These are phyloP conservation scores for Citropsis articulata DNA, from an alignment of 345 rosid genomes.

Conservation along the genomic window DNA sequence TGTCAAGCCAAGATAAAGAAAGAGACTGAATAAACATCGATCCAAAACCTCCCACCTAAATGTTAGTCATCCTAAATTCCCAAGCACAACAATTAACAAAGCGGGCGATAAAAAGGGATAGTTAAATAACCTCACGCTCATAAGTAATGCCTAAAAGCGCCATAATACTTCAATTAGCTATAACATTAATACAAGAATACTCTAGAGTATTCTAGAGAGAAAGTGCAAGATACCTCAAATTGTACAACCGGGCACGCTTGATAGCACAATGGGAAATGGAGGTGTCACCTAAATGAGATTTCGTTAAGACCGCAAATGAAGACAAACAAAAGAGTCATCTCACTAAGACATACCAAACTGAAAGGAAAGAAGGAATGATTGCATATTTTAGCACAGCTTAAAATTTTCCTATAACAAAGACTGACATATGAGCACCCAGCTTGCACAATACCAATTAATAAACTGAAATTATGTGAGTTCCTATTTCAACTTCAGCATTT, in stretches of 20 bases:
- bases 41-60: neutral
- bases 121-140: neutral
- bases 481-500: neutral
- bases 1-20: neutral
- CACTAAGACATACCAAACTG: neutral
- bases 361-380: neutral
- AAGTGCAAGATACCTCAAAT: constrained; percentile 58
- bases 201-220: neutral
- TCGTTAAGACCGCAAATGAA: constrained; percentile 14
- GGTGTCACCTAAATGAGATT: constrained; percentile 72
- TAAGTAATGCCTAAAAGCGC: neutral
- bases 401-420: neutral
- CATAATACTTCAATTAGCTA: neutral
- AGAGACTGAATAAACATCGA: neutral
- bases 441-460: constrained; percentile 5
- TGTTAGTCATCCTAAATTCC: neutral
- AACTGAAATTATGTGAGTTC: neutral
- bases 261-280: constrained; percentile 60
- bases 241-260: constrained; percentile 63
- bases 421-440: neutral
- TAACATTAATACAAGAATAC: constrained; percentile 2
- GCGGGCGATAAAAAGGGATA: neutral
- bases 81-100: neutral
- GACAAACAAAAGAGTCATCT: neutral
- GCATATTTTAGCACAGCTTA: neutral